Percentiles rank a stretch among this genome's conserved stretches.
These are phyloP conservation scores for Trichoderma orchidacearum DNA, from an alignment of 495 filamentous ascomycete species.

Conservation along the genomic window DNA sequence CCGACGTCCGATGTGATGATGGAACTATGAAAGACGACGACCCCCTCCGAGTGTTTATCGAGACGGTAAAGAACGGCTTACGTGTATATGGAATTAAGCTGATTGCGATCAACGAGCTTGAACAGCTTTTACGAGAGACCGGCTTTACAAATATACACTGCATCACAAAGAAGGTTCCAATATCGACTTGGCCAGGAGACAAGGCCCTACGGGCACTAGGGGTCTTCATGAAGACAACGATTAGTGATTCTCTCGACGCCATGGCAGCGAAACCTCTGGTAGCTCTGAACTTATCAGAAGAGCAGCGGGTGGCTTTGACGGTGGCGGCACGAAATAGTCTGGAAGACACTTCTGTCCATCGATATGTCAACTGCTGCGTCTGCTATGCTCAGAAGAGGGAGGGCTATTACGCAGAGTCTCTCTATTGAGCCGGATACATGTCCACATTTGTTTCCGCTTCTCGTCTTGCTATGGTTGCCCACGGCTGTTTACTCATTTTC, in stretches of 20 bases:
- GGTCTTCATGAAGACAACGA: constrained; percentile 25
- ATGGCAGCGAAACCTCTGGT: constrained; percentile 34
- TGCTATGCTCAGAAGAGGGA: constrained; percentile 18
- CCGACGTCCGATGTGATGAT: constrained; percentile 25
- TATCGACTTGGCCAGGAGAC: constrained; percentile 40
- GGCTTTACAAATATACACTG: constrained; percentile 45
- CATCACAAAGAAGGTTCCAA: constrained; percentile 33
- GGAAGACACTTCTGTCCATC: constrained; percentile 13
- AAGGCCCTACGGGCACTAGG: constrained; percentile 40
- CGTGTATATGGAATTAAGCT: constrained; percentile 34
- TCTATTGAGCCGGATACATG: background rate
- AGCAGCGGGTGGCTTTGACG: constrained; percentile 15
- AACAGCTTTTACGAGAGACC: constrained; percentile 30
- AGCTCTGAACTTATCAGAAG: constrained; percentile 16
- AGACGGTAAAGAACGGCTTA: constrained; percentile 16
- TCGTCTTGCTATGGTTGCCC: background rate
- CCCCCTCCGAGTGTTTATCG: constrained; percentile 19
- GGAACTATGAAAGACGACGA: constrained; percentile 18
- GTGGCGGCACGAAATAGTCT: constrained; percentile 13
- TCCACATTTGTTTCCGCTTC: background rate
- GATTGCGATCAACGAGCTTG: constrained; percentile 13
- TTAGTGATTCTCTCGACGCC: constrained; percentile 33
- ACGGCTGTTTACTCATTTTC: background rate
- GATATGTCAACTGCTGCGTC: constrained; percentile 19
- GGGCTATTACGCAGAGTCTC: background rate